Conservation (phyloP, 1,284 basidiomycete genomes). For the Ganoderma boninense region DNA sequence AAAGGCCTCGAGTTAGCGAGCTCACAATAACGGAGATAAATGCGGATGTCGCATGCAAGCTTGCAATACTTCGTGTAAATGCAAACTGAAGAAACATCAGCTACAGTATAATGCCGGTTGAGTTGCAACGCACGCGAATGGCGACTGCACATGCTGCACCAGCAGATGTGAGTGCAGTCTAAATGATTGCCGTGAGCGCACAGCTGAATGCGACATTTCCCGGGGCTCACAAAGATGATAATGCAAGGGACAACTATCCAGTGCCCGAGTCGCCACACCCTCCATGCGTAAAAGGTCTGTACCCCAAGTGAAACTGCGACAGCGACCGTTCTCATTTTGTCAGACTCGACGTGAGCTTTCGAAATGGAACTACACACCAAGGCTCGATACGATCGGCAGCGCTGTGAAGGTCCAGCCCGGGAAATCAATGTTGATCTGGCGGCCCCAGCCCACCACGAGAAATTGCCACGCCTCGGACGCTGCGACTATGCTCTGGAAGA, state of each 20-base stretch:
- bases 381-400: constrained; percentile 17
- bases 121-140: background rate
- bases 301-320: constrained; percentile 23
- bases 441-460: constrained; percentile 14
- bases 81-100: constrained; percentile 3
- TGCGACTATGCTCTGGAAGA: constrained; percentile 22
- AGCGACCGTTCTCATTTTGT: background rate
- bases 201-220: background rate
- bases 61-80: background rate
- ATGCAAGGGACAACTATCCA: constrained; percentile 18
- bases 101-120: background rate
- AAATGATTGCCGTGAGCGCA: background rate
- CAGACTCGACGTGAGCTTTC: background rate
- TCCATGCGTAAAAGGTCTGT: constrained; percentile 26
- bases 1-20: background rate
- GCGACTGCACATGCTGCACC: constrained; percentile 9
- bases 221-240: constrained; percentile 11
- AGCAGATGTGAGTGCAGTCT: constrained; percentile 15
- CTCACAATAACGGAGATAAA: constrained; percentile 5
- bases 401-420: constrained; percentile 16
- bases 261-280: constrained; percentile 22
- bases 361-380: constrained; percentile 1
- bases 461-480: constrained; percentile 11
- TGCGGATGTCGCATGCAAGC: background rate
- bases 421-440: constrained; percentile 2